Conservation (phyloP, 257 asterid genomes). For the Prunella vulgaris region DNA sequence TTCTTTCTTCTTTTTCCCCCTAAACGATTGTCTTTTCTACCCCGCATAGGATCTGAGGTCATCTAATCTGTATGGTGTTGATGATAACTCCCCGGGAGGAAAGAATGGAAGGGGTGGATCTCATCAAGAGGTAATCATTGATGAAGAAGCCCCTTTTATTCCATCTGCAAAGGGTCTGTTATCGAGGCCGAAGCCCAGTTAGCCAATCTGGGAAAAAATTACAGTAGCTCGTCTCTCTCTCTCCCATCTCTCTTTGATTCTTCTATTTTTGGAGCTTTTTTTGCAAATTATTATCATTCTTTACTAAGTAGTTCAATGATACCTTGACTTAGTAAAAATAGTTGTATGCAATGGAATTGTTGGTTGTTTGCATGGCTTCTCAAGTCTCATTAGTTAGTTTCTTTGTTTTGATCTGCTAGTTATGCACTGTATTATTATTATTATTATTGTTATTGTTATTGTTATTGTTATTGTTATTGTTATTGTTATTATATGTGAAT, state of each 20-base stretch:
- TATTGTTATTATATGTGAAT: too few relatives aligned
- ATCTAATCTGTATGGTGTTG: conserved; percentile 26
- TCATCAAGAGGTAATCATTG: conserved; percentile 31
- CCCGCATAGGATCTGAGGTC: conserved; percentile 35
- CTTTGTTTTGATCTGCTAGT: too few relatives aligned
- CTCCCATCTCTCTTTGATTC: not conserved
- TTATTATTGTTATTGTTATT: too few relatives aligned
- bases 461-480: too few relatives aligned
- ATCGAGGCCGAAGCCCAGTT: conserved; percentile 47
- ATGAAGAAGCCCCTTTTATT: conserved; percentile 49
- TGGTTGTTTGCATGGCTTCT: conserved; percentile 12
- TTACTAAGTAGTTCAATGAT: conserved; percentile 18
- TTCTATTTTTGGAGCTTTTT: conserved; percentile 26
- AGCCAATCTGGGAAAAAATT: conserved; percentile 16
- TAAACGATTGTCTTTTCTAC: not conserved
- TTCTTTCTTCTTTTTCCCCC: not conserved
- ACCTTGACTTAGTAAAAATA: conserved; percentile 14
- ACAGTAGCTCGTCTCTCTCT: not conserved
- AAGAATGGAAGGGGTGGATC: conserved; percentile 35
- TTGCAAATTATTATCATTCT: conserved; percentile 25
- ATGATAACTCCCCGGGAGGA: conserved; percentile 34
- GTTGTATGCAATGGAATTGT: conserved; percentile 27
- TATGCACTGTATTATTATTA: too few relatives aligned
- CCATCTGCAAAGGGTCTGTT: conserved; percentile 42
- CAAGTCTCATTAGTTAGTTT: not conserved